These are phyloP conservation scores for Diospyros kaki DNA, from an alignment of 148 eudicot genomes.

Conservation along the genomic window DNA sequence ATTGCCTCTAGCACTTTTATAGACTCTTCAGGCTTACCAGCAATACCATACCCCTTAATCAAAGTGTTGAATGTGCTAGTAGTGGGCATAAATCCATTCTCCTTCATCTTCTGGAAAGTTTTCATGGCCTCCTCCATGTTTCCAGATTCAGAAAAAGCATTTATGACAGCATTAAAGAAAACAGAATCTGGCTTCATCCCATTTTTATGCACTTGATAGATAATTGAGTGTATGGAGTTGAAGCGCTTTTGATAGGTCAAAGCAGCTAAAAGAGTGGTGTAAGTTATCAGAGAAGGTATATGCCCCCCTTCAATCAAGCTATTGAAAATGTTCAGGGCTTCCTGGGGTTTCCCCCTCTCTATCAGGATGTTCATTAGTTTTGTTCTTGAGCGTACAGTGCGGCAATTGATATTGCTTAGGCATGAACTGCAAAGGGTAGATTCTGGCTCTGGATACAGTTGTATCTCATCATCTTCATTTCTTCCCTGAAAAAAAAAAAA, in stretches of 20 bases:
- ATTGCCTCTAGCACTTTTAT: conserved; percentile 49
- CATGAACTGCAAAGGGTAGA: conserved; percentile 36
- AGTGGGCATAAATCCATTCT: conserved; percentile 43
- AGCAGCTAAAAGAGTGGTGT: conserved; percentile 66
- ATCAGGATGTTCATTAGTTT: conserved; percentile 59
- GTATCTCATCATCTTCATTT: conserved; percentile 21
- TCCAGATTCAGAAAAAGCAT: conserved; percentile 65
- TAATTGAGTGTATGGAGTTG: conserved; percentile 38
- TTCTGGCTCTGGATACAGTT: conserved; percentile 29
- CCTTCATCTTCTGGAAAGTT: conserved; percentile 43
- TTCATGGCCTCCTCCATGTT: conserved; percentile 60
- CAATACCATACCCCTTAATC: conserved; percentile 60
- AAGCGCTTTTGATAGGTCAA: conserved; percentile 58
- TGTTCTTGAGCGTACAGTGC: conserved; percentile 55
- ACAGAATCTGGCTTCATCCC: conserved; percentile 55
- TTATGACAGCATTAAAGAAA: conserved; percentile 58
- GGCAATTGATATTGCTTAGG: conserved; percentile 41
- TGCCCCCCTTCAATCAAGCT: conserved; percentile 57
- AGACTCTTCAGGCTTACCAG: conserved; percentile 61
- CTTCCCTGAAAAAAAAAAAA: conserved; percentile 35
- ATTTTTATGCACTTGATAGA: conserved; percentile 41
- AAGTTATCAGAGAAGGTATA: conserved; percentile 64
- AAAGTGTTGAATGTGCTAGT: conserved; percentile 58
- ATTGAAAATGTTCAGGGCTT: conserved; percentile 42
- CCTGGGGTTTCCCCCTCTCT: conserved; percentile 56